Conservation (phyloP, 306 rosid species). For the Castanospermum australe region DNA sequence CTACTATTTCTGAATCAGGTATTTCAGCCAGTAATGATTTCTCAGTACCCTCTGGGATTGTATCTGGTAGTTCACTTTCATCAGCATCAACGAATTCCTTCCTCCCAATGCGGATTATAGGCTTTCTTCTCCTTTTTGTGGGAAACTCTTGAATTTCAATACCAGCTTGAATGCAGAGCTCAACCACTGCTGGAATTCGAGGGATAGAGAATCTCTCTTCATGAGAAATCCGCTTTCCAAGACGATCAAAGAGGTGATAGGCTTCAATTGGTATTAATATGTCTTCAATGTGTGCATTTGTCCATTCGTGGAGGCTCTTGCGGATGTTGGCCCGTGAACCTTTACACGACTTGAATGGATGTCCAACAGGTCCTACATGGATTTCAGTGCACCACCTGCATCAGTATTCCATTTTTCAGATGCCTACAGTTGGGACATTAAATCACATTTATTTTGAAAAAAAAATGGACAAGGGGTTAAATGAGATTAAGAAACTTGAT, state of each 20-base stretch:
- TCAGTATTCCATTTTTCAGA: slow-evolving; percentile 12
- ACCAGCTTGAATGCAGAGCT: slow-evolving; percentile 96
- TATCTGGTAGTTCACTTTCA: slow-evolving; percentile 87
- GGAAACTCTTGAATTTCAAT: slow-evolving; percentile 70
- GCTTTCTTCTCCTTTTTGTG: slow-evolving; percentile 91
- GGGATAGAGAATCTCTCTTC: slow-evolving; percentile 75
- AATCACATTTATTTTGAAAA: background rate
- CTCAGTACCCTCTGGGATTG: slow-evolving; percentile 40
- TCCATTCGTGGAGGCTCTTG: slow-evolving; percentile 81
- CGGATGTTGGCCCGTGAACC: slow-evolving; percentile 63
- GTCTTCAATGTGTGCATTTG: slow-evolving; percentile 70
- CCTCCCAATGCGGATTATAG: slow-evolving; percentile 72
- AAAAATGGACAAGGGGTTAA: background rate
- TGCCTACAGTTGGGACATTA: background rate
- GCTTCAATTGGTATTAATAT: slow-evolving; percentile 74
- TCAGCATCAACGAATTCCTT: slow-evolving; percentile 87
- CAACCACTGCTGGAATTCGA: slow-evolving; percentile 84
- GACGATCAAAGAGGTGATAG: slow-evolving; percentile 83
- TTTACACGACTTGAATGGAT: slow-evolving; percentile 89
- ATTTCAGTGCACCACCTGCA: slow-evolving; percentile 92
- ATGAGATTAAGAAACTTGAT: background rate
- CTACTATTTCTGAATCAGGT: slow-evolving; percentile 56
- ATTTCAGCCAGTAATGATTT: slow-evolving; percentile 59
- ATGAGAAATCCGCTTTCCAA: slow-evolving; percentile 74
- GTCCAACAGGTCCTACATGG: slow-evolving; percentile 91